Base-by-base conservation (phyloP, 2,329 filamentous ascomycete genomes). In the Calonectria multiphialidica region DNA sequence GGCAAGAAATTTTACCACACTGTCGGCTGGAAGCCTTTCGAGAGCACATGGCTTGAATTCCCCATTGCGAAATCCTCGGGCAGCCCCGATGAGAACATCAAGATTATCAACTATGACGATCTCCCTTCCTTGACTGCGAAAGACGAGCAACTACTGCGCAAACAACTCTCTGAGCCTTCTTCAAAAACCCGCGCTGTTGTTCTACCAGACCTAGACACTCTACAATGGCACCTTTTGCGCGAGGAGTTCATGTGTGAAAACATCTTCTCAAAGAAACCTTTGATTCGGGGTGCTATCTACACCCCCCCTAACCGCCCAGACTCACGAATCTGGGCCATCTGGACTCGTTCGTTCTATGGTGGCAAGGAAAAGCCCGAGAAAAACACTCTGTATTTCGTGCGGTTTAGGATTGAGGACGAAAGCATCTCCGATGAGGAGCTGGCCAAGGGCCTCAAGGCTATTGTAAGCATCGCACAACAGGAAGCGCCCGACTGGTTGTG, bases 1-100 rank as follows among this genome's bases (percentile, higher is more conserved):
- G 95, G 96, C 23, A 93, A 95, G 86, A 86, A 86, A 45, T 98
- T 95, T 83, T 98, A 98, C 84, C 90, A 93, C 4, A 88, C 87
- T 37, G 88, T 91, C 74, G 95, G 95, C 55, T 98, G 96, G 96
- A 88, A 91, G 61, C 88, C 92, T 0, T 96, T 93, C 78, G 87
- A 90, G 23, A 96, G 94, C 71, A 87, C 89, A 1, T 95, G 98
- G 81, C 87, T 97, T 50, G 87, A 89, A 37, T 89, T 97, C 68
- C 84, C 82, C 3, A 79, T 76, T 12, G 69, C 70, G 25, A 78
- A 82, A 53, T 71, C 84, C 69, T 76, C 78, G 6, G 74, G 80
- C 1, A 75, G 80, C 15, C 45, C 72, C 7, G 77, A 74, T 68
- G 30, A 81, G 75, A 55, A 75, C 75, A 30, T 84, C 80, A 55